Base-by-base conservation (phyloP, 345 rosid genomes). In the Isatis tinctoria region DNA sequence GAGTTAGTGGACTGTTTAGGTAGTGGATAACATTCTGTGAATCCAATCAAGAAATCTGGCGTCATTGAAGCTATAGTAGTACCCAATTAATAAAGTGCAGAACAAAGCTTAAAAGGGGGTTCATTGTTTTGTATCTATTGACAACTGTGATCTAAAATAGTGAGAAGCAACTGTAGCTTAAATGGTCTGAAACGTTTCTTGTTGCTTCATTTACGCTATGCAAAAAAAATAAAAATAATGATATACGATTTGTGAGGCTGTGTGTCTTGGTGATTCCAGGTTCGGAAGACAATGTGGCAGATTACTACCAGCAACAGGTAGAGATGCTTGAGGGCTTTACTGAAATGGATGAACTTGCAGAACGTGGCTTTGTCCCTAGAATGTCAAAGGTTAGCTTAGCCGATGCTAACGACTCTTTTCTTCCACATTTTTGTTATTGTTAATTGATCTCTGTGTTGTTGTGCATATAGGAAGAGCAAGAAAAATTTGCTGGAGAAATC, bases 261-360 rank as follows among this genome's bases (percentile, higher is more conserved):
- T 49, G 70, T 24, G 54, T 39, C 33, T 71, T 74, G 65, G 36
- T 40, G 78, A 67, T 60, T 81, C 43, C 68, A 95, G 99, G 97
- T 76, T 83, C 93, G 2, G 99, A 90, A 76, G 99, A 95, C 80
- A 77, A 83, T 70, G 90, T 95, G 53, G 99, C 97, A 3, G 97
- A 86, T 69, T 95, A 90, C 82, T 95, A 95, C 77, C 97, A 92
- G 84, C 99, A 95, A 81, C 98, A 95, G 75, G 92, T 83, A 49
- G 96, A 90, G 80, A 90, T 89, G 97, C 98, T 95, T 27, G 98
- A 95, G 71, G 98, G 98, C 6, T 95, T 95, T 63, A 85, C 78
- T 18, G 98, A 95, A 83, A 95, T 95, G 99, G 99, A 95, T 82
- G 91, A 85, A 53, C 86, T 95, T 71, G 86, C 97, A 0, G 97